Conservation (phyloP, 2,329 filamentous ascomycete genomes). For the Penicillium sp. region DNA sequence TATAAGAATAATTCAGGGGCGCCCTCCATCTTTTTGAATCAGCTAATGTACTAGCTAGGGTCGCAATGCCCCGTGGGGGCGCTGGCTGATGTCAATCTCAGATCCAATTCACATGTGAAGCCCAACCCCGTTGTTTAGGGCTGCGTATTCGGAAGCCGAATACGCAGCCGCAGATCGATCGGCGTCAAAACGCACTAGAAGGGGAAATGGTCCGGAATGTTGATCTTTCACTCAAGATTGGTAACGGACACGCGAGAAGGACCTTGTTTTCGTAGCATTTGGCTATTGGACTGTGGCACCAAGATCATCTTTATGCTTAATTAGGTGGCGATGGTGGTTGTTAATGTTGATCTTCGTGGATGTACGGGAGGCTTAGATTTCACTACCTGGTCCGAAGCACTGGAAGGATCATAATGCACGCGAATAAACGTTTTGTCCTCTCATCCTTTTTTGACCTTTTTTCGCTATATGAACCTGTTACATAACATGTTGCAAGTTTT, state of each 20-base stretch:
- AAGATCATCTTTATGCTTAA: not conserved
- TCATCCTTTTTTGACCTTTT: not conserved
- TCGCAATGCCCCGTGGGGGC: constrained; percentile 6
- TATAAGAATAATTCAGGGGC: not conserved
- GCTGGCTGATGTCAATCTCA: not conserved
- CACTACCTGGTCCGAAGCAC: not conserved
- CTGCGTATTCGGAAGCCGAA: constrained; percentile 10
- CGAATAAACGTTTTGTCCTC: too few species aligned
- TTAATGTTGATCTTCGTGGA: not conserved
- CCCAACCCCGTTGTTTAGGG: not conserved
- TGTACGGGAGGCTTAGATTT: not conserved
- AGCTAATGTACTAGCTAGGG: constrained; percentile 3
- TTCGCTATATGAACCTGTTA: not conserved
- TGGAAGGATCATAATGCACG: not conserved
- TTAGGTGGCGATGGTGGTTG: not conserved
- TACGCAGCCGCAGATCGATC: constrained; percentile 12
- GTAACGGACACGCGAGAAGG: not conserved
- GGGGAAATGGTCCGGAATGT: not conserved
- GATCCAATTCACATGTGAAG: constrained; percentile 14
- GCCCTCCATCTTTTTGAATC: constrained; percentile 5
- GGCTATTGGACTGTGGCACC: not conserved
- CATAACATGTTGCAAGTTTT: not conserved
- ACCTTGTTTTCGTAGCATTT: not conserved
- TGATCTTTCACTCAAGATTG: not conserved
- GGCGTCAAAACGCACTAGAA: not conserved